phyloP scores from a whole-genome alignment of 164 flowering plant genomes.

The Umbilicus rupestris region DNA sequence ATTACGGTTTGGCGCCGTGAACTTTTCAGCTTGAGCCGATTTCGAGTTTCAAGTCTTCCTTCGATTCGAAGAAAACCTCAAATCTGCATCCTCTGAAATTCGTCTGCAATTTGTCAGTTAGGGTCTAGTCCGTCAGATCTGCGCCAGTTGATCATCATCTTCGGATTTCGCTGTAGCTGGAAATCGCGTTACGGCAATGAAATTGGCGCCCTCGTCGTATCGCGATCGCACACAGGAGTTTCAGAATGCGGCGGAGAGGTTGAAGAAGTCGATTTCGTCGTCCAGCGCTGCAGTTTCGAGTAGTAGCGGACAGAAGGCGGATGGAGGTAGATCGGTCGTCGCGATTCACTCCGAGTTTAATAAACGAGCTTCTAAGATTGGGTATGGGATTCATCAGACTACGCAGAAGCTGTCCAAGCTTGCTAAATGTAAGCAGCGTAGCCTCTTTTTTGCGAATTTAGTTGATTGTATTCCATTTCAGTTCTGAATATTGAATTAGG shows the following conservation, averaged over 20 bases:
- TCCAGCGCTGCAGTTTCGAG: constrained; percentile 19
- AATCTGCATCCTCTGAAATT: not conserved
- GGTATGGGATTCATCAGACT: constrained; percentile 86
- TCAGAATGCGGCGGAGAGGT: constrained; percentile 47
- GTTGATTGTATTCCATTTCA: too few species aligned
- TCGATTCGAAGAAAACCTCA: not conserved
- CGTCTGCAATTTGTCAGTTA: not conserved
- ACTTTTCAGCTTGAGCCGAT: not conserved
- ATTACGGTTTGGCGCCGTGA: too few species aligned
- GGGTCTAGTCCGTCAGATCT: not conserved
- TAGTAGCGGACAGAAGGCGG: constrained; percentile 16
- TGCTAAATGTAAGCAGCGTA: constrained; percentile 59
- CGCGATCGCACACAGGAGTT: constrained; percentile 91
- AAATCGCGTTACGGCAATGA: constrained; percentile 13
- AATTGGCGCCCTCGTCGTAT: constrained; percentile 48
- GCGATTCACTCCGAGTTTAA: constrained; percentile 80
- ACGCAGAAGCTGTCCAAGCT: constrained; percentile 88
- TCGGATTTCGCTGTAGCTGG: not conserved
- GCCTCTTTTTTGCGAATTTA: too few species aligned
- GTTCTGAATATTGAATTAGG: too few species aligned
- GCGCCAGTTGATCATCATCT: too few species aligned
- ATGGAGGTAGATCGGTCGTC: constrained; percentile 38
- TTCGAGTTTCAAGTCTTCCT: not conserved
- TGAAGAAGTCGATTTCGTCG: constrained; percentile 46
- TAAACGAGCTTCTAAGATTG: constrained; percentile 81